Evolutionary conservation across 805 yeast genomes (phyloP).

Genomic region (Sugiyamaella floridensis): DNA sequence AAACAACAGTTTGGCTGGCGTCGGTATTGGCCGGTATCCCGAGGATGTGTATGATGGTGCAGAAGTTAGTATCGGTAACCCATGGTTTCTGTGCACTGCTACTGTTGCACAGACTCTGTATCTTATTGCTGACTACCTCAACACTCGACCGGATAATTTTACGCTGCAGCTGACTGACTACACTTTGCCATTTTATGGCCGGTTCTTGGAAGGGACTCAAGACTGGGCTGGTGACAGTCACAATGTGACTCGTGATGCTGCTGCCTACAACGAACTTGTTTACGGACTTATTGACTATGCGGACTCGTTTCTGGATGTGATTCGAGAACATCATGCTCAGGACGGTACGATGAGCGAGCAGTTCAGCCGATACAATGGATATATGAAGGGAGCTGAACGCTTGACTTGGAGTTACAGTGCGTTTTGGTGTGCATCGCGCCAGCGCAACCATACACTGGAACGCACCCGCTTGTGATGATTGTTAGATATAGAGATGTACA

Average conservation of each 20-base stretch:
- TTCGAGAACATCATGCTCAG: slow-evolving; percentile 43
- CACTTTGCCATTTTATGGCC: slow-evolving; percentile 14
- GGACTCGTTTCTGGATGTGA: slow-evolving; percentile 43
- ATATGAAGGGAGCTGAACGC: slow-evolving; percentile 77
- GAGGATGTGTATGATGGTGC: slow-evolving; percentile 83
- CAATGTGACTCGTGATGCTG: slow-evolving; percentile 7
- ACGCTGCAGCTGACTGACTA: slow-evolving; percentile 9
- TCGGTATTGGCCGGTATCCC: slow-evolving; percentile 84
- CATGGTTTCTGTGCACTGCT: slow-evolving; percentile 68
- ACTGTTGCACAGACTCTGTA: slow-evolving; percentile 31
- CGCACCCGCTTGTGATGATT: neutral
- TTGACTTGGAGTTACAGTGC: slow-evolving; percentile 90
- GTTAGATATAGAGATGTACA: neutral
- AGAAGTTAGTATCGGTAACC: slow-evolving; percentile 71
- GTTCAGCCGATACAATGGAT: slow-evolving; percentile 73
- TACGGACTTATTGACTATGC: slow-evolving; percentile 32
- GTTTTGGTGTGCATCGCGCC: slow-evolving; percentile 49
- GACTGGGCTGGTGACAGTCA: slow-evolving; percentile 7
- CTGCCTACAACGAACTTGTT: slow-evolving; percentile 13
- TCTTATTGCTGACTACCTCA: slow-evolving; percentile 25
- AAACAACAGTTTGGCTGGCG: slow-evolving; percentile 34
- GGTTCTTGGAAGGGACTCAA: slow-evolving; percentile 19
- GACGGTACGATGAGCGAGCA: slow-evolving; percentile 84
- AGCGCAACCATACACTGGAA: slow-evolving; percentile 13
- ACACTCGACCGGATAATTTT: slow-evolving; percentile 12